phyloP scores from a whole-genome alignment of 495 filamentous ascomycete genomes.

The Lophium mytilinum region DNA sequence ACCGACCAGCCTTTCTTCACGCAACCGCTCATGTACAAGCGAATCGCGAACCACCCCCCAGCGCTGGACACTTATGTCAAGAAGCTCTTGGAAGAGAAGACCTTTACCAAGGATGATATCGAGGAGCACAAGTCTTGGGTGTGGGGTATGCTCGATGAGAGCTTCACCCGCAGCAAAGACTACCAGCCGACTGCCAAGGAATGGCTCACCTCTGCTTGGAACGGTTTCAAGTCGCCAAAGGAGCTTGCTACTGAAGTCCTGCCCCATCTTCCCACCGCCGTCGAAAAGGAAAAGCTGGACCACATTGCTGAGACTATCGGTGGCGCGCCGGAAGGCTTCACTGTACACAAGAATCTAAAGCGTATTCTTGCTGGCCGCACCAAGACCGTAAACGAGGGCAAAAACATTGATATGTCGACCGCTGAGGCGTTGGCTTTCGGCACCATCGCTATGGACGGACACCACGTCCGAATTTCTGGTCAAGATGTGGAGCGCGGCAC shows the following conservation, averaged over 20 bases:
- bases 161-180: slow-evolving; percentile 92
- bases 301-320: slow-evolving; percentile 74
- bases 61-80: slow-evolving; percentile 83
- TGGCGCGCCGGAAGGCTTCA: slow-evolving; percentile 72
- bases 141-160: slow-evolving; percentile 97
- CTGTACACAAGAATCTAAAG: slow-evolving; percentile 88
- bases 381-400: slow-evolving; percentile 87
- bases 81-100: slow-evolving; percentile 78
- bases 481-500: slow-evolving; percentile 99
- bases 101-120: slow-evolving; percentile 94
- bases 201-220: slow-evolving; percentile 98
- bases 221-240: slow-evolving; percentile 98
- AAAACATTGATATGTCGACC: slow-evolving; percentile 95
- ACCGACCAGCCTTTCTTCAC: slow-evolving; percentile 99
- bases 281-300: slow-evolving; percentile 59
- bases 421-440: slow-evolving; percentile 96
- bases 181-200: slow-evolving; percentile 95
- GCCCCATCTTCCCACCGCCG: slow-evolving; percentile 81
- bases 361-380: slow-evolving; percentile 85
- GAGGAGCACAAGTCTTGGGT: slow-evolving; percentile 99
- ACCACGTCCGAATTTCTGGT: slow-evolving; percentile 93
- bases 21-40: slow-evolving; percentile 99
- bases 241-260: slow-evolving; percentile 91
- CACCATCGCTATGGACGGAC: slow-evolving; percentile 78
- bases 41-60: slow-evolving; percentile 68